phyloP scores from a whole-genome alignment of 1,139 yeast species.

The Debaryomyces sp. region DNA sequence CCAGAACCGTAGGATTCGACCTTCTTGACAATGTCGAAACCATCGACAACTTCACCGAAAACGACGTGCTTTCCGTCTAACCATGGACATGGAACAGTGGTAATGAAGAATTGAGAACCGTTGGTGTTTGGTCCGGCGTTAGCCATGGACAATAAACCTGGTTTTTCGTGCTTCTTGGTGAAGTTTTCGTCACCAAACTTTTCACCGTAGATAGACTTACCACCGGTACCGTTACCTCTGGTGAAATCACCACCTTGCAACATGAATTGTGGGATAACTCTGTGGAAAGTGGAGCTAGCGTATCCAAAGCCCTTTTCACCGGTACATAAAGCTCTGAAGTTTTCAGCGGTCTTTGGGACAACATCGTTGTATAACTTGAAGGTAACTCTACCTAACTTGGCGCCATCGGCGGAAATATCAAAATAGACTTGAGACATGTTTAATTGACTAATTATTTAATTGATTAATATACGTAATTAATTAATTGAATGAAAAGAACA shows the following conservation, averaged over 20 bases:
- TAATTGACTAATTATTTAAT: conserved; percentile 4
- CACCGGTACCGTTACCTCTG: conserved; percentile 94
- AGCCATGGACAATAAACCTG: conserved; percentile 98
- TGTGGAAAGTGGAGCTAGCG: conserved; percentile 92
- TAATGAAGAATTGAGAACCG: conserved; percentile 98
- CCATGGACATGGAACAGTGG: conserved; percentile 96
- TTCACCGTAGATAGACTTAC: conserved; percentile 97
- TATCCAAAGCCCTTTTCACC: conserved; percentile 98
- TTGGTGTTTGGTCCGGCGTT: conserved; percentile 99
- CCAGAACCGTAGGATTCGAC: conserved; percentile 84
- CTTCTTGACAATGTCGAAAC: conserved; percentile 88
- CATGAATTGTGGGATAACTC: conserved; percentile 98
- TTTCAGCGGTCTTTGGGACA: conserved; percentile 97
- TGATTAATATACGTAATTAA: background rate
- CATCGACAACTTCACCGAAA: conserved; percentile 94
- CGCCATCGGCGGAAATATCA: conserved; percentile 72
- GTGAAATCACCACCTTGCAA: conserved; percentile 99
- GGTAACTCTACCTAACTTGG: conserved; percentile 36
- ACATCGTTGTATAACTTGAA: conserved; percentile 84
- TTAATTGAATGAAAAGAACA: conserved; percentile 1
- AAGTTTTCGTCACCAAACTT: conserved; percentile 97
- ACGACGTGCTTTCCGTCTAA: conserved; percentile 99
- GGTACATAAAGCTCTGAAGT: conserved; percentile 95
- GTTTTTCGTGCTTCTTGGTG: conserved; percentile 78
- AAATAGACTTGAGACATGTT: conserved; percentile 69